Evolutionary conservation across 75 land plant genomes (phyloP).

Genomic region (Pseudotsuga menziesii): DNA sequence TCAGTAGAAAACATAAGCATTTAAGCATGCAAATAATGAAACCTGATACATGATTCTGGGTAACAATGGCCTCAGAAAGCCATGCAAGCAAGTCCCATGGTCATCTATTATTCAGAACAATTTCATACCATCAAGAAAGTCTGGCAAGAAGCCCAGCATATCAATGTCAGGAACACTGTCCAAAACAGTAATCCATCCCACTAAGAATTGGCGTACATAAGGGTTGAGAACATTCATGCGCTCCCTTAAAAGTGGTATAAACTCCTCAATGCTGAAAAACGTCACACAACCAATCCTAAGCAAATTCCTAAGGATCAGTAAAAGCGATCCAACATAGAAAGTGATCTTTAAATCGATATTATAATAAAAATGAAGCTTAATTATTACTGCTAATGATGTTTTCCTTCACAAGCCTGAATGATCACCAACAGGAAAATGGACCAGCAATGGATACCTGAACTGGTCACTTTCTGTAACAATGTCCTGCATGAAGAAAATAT

Average conservation of each 20-base stretch:
- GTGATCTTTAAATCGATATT: neutral
- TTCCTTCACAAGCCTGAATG: neutral
- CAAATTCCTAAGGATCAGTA: neutral
- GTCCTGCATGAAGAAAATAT: slow-evolving; percentile 58
- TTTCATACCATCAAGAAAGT: slow-evolving; percentile 94
- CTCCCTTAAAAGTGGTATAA: slow-evolving; percentile 94
- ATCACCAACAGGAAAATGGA: neutral
- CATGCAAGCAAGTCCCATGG: neutral
- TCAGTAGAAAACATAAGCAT: neutral
- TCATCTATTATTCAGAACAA: neutral
- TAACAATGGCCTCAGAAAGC: neutral
- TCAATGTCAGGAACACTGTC: slow-evolving; percentile 99
- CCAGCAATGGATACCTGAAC: slow-evolving; percentile 62
- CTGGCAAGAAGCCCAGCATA: slow-evolving; percentile 99
- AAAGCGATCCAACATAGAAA: neutral
- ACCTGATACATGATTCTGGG: too few relatives aligned
- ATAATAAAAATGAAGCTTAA: slow-evolving; percentile 4
- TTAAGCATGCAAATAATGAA: too few relatives aligned
- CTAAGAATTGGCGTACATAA: slow-evolving; percentile 96
- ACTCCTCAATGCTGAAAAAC: slow-evolving; percentile 87
- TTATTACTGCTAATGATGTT: neutral
- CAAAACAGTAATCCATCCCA: slow-evolving; percentile 99
- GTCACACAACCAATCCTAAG: neutral
- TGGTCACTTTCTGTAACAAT: slow-evolving; percentile 99
- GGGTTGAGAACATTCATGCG: slow-evolving; percentile 98